Percentiles rank a stretch among this genome's conserved stretches.
Conservation (phyloP, 2,329 filamentous ascomycete genomes). For the Ascomycota sp. region DNA sequence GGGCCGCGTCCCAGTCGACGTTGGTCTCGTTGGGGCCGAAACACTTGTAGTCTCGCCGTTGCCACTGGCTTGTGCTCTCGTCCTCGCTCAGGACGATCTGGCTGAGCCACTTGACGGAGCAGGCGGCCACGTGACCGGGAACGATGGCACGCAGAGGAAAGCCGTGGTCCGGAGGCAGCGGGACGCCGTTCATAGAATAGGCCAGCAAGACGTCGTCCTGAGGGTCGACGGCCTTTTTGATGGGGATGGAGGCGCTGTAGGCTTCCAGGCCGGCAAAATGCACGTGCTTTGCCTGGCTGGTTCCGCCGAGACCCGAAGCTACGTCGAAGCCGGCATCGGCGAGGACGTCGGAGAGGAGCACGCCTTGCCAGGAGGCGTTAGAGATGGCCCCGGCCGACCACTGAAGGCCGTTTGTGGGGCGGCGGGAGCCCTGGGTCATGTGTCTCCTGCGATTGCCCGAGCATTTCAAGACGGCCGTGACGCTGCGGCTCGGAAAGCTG, state of each 20-base stretch:
- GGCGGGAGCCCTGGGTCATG: slow-evolving; percentile 28
- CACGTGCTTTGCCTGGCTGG: slow-evolving; percentile 25
- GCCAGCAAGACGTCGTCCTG: slow-evolving; percentile 45
- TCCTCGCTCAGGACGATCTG: slow-evolving; percentile 44
- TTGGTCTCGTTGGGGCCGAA: slow-evolving; percentile 42
- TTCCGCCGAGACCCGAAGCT: slow-evolving; percentile 13
- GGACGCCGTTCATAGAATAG: slow-evolving; percentile 45
- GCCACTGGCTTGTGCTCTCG: slow-evolving; percentile 45
- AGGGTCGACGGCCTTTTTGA: slow-evolving; percentile 35
- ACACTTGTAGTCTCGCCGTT: slow-evolving; percentile 47
- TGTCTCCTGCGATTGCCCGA: slow-evolving; percentile 38
- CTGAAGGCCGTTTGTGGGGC: slow-evolving; percentile 33
- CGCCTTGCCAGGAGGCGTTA: slow-evolving; percentile 38
- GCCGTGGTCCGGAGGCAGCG: slow-evolving; percentile 44
- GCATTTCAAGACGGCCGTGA: slow-evolving; percentile 38
- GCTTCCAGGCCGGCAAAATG: slow-evolving; percentile 39
- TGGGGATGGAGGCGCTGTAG: slow-evolving; percentile 40
- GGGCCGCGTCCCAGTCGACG: slow-evolving; percentile 41
- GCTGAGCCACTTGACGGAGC: slow-evolving; percentile 50
- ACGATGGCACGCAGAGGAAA: slow-evolving; percentile 42
- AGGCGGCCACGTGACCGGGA: slow-evolving; percentile 44
- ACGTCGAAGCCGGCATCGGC: slow-evolving; percentile 31
- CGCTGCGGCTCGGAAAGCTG: slow-evolving; percentile 26
- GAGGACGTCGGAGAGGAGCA: slow-evolving; percentile 32
- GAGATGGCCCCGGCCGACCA: slow-evolving; percentile 41